Conservation (phyloP, 768 basidiomycete species). For the Kwoniella bestiolae region DNA sequence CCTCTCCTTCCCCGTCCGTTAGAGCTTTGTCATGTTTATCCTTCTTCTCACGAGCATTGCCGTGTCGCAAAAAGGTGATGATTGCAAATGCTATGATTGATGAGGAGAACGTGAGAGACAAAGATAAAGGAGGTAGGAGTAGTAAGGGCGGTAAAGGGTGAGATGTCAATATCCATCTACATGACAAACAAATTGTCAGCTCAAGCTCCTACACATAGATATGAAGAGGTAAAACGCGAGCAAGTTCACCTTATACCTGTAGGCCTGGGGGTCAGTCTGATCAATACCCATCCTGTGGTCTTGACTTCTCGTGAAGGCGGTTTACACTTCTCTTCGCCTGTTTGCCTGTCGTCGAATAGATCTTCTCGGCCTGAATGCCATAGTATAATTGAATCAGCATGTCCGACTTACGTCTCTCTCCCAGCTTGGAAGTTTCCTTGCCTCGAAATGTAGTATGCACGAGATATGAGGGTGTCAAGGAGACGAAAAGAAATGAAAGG, state of each 20-base stretch:
- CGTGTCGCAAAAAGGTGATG: slow-evolving; percentile 39
- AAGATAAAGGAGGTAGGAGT: slow-evolving; percentile 52
- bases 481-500: no score
- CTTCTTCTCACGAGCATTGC: slow-evolving; percentile 1
- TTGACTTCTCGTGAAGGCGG: slow-evolving; percentile 46
- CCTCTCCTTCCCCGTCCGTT: background rate
- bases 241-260: slow-evolving; percentile 49
- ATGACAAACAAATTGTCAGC: background rate
- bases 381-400: background rate
- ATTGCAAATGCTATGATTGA: slow-evolving; percentile 48
- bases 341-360: slow-evolving; percentile 29
- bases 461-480: no score
- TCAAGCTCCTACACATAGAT: no score
- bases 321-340: slow-evolving; percentile 19
- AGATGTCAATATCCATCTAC: slow-evolving; percentile 50
- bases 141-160: slow-evolving; percentile 54
- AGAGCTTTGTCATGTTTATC: background rate
- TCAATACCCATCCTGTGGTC: slow-evolving; percentile 56
- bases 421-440: no score
- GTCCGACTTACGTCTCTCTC: no score
- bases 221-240: background rate
- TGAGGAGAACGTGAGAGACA: slow-evolving; percentile 50
- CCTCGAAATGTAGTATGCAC: no score
- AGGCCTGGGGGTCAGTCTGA: slow-evolving; percentile 51
- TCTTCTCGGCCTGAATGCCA: slow-evolving; percentile 44